Evolutionary conservation across 164 flowering plant species (phyloP).

Genomic region (Vitis rupestris): DNA sequence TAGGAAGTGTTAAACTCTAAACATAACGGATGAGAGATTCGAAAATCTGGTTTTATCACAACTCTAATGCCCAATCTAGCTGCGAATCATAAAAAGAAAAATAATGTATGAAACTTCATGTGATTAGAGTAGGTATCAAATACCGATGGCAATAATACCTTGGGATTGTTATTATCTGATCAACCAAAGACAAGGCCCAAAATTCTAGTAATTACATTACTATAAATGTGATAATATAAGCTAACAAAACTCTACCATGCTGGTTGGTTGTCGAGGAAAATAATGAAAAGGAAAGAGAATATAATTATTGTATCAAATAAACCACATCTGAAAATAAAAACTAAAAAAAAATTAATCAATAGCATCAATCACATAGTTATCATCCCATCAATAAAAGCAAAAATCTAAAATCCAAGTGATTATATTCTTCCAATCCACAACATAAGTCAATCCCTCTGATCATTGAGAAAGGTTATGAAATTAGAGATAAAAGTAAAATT

Average conservation of each 20-base stretch:
- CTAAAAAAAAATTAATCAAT: neutral
- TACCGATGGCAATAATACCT: neutral
- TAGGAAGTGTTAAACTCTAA: neutral
- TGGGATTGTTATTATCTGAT: neutral
- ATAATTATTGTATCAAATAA: neutral
- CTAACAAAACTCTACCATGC: neutral
- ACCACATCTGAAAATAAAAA: neutral
- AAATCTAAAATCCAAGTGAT: neutral
- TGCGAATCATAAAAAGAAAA: conserved; percentile 21
- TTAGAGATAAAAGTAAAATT: neutral
- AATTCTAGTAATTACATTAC: neutral
- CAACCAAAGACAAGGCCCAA: neutral
- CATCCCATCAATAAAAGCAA: neutral
- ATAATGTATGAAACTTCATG: too few relatives aligned
- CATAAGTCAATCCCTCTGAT: too few relatives aligned
- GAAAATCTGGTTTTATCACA: conserved; percentile 68
- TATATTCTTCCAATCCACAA: too few relatives aligned
- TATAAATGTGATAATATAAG: neutral
- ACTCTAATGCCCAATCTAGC: conserved; percentile 80
- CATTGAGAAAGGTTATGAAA: too few relatives aligned
- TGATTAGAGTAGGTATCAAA: neutral
- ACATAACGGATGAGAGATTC: conserved; percentile 77
- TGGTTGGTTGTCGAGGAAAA: neutral
- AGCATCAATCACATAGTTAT: too few relatives aligned
- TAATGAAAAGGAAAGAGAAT: neutral